A percentile compares a stretch with the other conserved stretches of the same genome.
phyloP scores from a whole-genome alignment of 148 eudicot species.

The Dianthus caryophyllus region DNA sequence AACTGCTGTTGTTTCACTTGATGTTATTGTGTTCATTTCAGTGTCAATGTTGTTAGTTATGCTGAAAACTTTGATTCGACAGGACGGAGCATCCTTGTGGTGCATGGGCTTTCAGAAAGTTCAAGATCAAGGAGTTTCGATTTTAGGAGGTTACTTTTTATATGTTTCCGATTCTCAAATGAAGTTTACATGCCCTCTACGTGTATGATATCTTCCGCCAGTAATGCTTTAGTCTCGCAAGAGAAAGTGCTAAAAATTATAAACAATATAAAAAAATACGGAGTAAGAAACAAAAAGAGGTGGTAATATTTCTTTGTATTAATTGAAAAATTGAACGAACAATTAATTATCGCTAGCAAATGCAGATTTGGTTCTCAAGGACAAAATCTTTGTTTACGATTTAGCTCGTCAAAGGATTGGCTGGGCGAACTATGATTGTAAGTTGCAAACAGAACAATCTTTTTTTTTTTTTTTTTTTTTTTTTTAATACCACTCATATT shows the following conservation, averaged over 20 bases:
- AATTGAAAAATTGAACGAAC: no score
- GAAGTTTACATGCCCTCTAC: no score
- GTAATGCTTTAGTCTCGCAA: no score
- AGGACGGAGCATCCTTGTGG: slow-evolving; percentile 93
- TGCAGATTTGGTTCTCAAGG: slow-evolving; percentile 85
- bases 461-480: neutral
- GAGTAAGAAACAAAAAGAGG: neutral
- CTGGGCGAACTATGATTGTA: slow-evolving; percentile 92
- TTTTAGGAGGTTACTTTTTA: slow-evolving; percentile 76
- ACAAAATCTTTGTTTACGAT: slow-evolving; percentile 81
- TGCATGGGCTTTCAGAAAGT: slow-evolving; percentile 89
- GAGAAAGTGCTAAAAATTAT: no score
- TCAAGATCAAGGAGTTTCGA: slow-evolving; percentile 62
- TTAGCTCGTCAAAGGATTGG: slow-evolving; percentile 64
- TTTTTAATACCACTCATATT: no score
- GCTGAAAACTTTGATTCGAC: slow-evolving; percentile 19
- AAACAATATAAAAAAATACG: neutral
- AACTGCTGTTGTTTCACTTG: neutral
- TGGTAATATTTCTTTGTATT: neutral
- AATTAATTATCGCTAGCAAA: neutral
- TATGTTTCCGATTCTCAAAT: no score
- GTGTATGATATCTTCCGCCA: no score
- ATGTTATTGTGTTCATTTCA: neutral
- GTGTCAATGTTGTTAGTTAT: neutral
- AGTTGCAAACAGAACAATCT: slow-evolving; percentile 26